phyloP scores from a whole-genome alignment of 169 alveolate species.

The Eimeria maxima region DNA sequence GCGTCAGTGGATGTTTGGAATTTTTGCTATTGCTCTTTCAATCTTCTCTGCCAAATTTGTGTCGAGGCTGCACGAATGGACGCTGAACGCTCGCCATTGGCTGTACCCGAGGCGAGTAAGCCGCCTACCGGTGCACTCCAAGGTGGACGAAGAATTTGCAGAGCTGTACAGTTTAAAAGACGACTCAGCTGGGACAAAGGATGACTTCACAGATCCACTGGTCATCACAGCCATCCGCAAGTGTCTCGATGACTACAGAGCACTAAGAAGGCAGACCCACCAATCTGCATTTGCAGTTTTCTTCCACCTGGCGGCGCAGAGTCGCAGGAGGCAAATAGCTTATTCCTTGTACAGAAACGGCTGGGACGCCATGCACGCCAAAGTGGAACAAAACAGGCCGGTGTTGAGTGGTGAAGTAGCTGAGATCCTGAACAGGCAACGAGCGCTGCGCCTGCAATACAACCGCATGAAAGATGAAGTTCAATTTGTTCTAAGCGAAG shows the following conservation, averaged over 20 bases:
- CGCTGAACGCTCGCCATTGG: constrained; percentile 15
- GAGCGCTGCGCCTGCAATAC: constrained; percentile 48
- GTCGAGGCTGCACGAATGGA: not conserved
- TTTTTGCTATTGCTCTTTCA: not conserved
- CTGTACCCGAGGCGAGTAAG: not conserved
- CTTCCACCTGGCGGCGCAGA: constrained; percentile 75
- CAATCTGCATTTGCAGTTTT: constrained; percentile 62
- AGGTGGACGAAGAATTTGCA: constrained; percentile 50
- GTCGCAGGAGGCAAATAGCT: constrained; percentile 43
- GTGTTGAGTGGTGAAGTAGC: constrained; percentile 25
- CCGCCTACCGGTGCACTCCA: constrained; percentile 8
- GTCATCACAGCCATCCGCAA: constrained; percentile 50
- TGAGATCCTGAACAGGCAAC: constrained; percentile 32
- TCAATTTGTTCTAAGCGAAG: constrained; percentile 8
- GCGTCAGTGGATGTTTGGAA: constrained; percentile 67
- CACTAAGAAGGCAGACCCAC: constrained; percentile 25
- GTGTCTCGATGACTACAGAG: constrained; percentile 32
- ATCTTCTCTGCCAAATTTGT: constrained; percentile 31
- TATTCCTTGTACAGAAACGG: constrained; percentile 6
- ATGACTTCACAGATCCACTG: not conserved
- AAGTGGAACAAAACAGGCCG: constrained; percentile 67
- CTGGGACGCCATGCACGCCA: constrained; percentile 69
- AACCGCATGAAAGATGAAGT: not conserved
- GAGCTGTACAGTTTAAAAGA: constrained; percentile 23
- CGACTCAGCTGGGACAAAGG: constrained; percentile 25